Evolutionary conservation across 257 asterid species (phyloP), one percentile per base, ranked within the genome.

Genomic region (Paulownia fortunei): DNA sequence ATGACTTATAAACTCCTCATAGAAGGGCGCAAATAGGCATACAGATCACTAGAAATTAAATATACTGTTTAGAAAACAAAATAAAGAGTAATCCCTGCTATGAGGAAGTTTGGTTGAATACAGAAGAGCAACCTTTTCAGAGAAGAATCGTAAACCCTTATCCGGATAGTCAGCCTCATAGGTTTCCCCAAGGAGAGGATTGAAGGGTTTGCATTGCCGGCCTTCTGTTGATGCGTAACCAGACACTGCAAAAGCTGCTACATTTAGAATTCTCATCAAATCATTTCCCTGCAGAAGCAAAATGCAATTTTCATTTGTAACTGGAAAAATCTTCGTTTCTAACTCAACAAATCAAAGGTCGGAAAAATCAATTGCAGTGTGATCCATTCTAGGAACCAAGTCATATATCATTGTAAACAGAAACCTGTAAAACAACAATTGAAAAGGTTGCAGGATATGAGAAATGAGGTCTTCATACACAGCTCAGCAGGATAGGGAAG

Each of bases 181-280:
- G 73, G 99, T 96, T 86, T 96, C 99, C 49, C 99, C 99, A 47
- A 96, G 99, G 68, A 96, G 93, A 85, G 99, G 99, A 88, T 96
- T 96, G 83, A 96, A 96, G 32, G 99, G 98, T 86, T 96, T 96
- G 89, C 99, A 96, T 72, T 93, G 98, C 55, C 97, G 87, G 69
- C 99, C 99, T 79, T 96, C 98, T 34, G 99, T 96, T 67, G 99
- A 96, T 73, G 99, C 94, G 80, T 96, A 93, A 76, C 99, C 97
- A 79, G 99, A 96, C 73, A 93, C 97, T n/a, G 99, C 99, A 84
- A 95, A 95, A 87, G 98, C 97, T 76, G 97, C 98, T 82, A 93
- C 87, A 72, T 95, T 89, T 72, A 95, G 89, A 78, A 95, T 89
- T 89, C 98, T 93, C 97, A 92, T 93, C 91, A 93, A 86, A 85